Base-by-base conservation (phyloP, 2,329 filamentous ascomycete species). In the Xylaria sp. region DNA sequence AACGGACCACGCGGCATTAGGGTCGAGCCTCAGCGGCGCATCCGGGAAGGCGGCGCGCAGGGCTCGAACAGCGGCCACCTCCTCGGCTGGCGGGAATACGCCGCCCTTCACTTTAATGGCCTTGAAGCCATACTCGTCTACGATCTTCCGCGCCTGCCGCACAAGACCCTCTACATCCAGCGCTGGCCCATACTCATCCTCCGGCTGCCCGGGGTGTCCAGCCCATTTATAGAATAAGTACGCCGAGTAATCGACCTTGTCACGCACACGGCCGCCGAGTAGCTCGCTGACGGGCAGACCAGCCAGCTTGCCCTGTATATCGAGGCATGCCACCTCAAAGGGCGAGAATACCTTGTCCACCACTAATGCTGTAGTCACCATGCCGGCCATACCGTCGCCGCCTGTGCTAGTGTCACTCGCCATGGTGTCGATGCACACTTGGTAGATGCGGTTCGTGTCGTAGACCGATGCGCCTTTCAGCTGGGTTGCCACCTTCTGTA, bases 151-250 rank as follows among this genome's bases (percentile, higher is more conserved):
- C 8, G 80, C 80, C 53, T 81, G 80, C 21, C 72, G 76, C 0
- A 81, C 78, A 0, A 81, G 59, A 0, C 80, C 79, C 1, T 72
- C 73, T 0, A 80, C 71, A 32, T 81, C 78, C 0, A 83, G 75
- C 0, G 81, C 81, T 5, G 76, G 64, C 1, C 81, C 80, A 55
- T 80, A 82, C 66, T 82, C 81, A 29, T 83, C 81, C 40, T 82
- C 79, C 0, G 76, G 64, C 13, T 79, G 68, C 0, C 80, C 81
- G 0, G 81, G 80, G 53, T 83, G 81, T 1, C 81, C 79, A 8
- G 66, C 77, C 81, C 81, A 83, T 53, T 83, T 82, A 70, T 82
- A 83, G 65, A 83, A 83, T 5, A 83, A 74, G 60, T 83, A 83
- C 2, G 81, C 81, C 1, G 81, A 83, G 72, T 82, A 83, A 57